A percentile compares a stretch with the other conserved stretches of the same genome.
phyloP scores from a whole-genome alignment of 345 rosid species.

The Nephelium lappaceum region DNA sequence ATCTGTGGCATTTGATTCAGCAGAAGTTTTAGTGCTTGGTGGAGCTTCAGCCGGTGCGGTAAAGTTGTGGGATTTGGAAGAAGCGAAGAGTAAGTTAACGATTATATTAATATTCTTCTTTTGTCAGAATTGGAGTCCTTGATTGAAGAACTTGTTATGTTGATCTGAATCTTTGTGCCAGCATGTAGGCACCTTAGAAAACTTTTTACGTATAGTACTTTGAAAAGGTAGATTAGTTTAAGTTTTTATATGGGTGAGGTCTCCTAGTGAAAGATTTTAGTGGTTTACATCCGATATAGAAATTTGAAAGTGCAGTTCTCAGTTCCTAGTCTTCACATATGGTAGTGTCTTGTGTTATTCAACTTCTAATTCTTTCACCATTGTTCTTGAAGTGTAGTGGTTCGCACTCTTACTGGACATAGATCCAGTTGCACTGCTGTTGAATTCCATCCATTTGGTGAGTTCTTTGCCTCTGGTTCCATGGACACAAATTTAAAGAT shows the following conservation, averaged over 20 bases:
- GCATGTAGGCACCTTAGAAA: slow-evolving; percentile 3
- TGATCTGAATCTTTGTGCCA: neutral
- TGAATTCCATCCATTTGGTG: slow-evolving; percentile 98
- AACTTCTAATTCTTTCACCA: slow-evolving; percentile 44
- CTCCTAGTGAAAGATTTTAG: neutral
- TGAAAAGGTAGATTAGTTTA: slow-evolving; percentile 5
- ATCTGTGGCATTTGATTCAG: slow-evolving; percentile 61
- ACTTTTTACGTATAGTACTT: neutral
- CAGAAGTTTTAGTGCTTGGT: slow-evolving; percentile 67
- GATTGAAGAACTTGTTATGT: neutral
- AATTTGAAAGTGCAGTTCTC: neutral
- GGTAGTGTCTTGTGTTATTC: slow-evolving; percentile 8
- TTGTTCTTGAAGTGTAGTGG: slow-evolving; percentile 97
- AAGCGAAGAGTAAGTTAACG: slow-evolving; percentile 64
- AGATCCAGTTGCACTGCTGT: slow-evolving; percentile 87
- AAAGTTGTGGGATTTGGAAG: slow-evolving; percentile 87
- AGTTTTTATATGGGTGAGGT: neutral
- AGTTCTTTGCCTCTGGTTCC: slow-evolving; percentile 96
- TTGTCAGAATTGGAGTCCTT: neutral
- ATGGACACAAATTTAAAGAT: slow-evolving; percentile 72
- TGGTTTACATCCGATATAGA: neutral
- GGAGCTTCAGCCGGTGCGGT: slow-evolving; percentile 77
- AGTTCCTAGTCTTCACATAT: neutral
- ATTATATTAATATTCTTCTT: slow-evolving; percentile 18
- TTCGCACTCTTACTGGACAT: slow-evolving; percentile 96